Base-by-base conservation (phyloP, 306 rosid genomes). In the Sophora flavescens region DNA sequence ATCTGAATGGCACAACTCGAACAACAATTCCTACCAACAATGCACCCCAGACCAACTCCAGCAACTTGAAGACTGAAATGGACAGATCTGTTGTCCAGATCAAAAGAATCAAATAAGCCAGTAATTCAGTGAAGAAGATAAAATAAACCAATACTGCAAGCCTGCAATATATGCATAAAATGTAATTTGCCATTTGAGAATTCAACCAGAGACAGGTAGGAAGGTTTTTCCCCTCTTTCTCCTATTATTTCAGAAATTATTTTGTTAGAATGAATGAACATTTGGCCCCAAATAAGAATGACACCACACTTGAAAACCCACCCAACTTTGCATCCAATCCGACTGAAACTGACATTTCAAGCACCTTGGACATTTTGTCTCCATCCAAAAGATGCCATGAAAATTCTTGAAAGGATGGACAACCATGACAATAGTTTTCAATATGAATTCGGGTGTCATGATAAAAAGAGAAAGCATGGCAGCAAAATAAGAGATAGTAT, bases 21-120 rank as follows among this genome's bases (percentile, higher is more conserved):
- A 63, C 84, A 51, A 74, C 60, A 74, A 28, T 44, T 22, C 22
- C 22, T 22, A 39, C 58, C 84, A 51, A 74, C 60, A 74, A 28
- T 44, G 75, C 67, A 72, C 64, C 57, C 56, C 57, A 45, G 65
- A 68, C 62, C 80, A 83, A 45, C 70, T 58, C 79, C 53, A 52
- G 75, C 82, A 71, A 80, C 71, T 51, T 59, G 80, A 74, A 79
- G 85, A 74, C 39, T 66, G 69, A 74, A 54, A 68, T 15, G 66
- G 50, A 64, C 52, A 48, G 32, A 63, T 68, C 79, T 76, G 76
- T 33, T 30, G 26, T 35, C 56, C 67, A 76, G 66, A 76, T 75
- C 45, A 80, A 64, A 75, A 58, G 72, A 66, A 77, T 72, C 26
- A 32, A 64, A 39, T 62, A 81, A 53, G 75, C 50, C 76, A 65